Evolutionary conservation across 2,329 filamentous ascomycete genomes (phyloP).

Genomic region (Hypoxylon sp.): DNA sequence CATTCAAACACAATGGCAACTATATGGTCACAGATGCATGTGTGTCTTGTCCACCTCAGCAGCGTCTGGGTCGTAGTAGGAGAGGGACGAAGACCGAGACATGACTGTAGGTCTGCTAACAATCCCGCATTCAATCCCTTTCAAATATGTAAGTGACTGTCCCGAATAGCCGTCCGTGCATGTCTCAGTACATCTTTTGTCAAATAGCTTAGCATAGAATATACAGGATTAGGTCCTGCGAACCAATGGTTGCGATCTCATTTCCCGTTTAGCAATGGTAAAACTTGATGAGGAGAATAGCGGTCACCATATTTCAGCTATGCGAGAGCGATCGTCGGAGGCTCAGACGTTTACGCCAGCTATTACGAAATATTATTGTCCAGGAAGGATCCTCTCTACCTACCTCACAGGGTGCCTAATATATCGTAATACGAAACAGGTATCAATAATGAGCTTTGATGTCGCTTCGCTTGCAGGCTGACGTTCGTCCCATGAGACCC

Average conservation of each 20-base stretch:
- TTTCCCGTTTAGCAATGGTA: constrained; percentile 10
- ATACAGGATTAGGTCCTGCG: constrained; percentile 3
- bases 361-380: background rate
- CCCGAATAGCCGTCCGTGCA: background rate
- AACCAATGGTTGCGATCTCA: constrained; percentile 2
- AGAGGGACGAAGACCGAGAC: constrained; percentile 1
- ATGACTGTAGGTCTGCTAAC: background rate
- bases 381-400: background rate
- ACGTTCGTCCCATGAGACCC: background rate
- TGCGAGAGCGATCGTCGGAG: constrained; percentile 21
- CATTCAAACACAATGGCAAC: background rate
- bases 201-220: background rate
- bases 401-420: background rate
- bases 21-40: background rate
- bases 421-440: constrained; percentile 17
- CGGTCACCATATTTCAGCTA: constrained; percentile 16
- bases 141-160: background rate
- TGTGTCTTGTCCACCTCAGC: constrained; percentile 12
- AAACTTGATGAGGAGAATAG: constrained; percentile 2
- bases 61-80: background rate
- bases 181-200: constrained; percentile 7
- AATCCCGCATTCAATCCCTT: background rate
- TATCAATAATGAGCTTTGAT: constrained; percentile 9
- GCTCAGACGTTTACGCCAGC: constrained; percentile 21
- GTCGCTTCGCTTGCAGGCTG: constrained; percentile 2